Base-by-base conservation (phyloP, 2,329 filamentous ascomycete genomes). In the Phyllosticta paracitricarpa region DNA sequence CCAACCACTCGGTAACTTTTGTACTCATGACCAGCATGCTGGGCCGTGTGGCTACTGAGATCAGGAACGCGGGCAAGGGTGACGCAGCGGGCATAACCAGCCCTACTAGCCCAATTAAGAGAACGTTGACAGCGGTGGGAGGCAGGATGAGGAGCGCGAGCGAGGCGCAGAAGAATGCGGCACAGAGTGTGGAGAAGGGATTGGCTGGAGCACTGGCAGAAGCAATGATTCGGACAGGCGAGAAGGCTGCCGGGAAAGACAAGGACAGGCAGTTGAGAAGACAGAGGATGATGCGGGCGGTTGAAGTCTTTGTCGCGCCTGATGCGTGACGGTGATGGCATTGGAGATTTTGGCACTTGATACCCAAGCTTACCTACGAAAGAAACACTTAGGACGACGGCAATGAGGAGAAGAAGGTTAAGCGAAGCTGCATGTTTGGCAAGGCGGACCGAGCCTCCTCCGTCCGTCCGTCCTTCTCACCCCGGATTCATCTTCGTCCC, bases 21-120 rank as follows among this genome's bases (percentile, higher is more conserved):
- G 89, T 96, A 2, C 91, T 97, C 65, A 77, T 97, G 17, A 90
- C 88, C 0, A 86, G 89, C 8, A 92, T 91, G 74, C 79, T 97
- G 10, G 79, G 80, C 24, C 79, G 81, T 10, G 79, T 88, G 48
- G 75, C 80, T 28, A 77, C 77, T 35, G 84, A 87, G 67, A 73
- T 86, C 6, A 75, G 75, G 1, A 77, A 79, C 0, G 69, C 77
- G 22, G 73, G 73, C 24, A 72, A 74, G 26, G 69, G 71, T 1
- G 73, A 68, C 53, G 71, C 64, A 56, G 65, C 63, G 55, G n/a
- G 14, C 7, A 68, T 62, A 9, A 56, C 40, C 35, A 54, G 48
- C 9, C 61, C 52, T 28, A 24, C 53, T 7, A 56, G 53, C 19
- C 61, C 57, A 25, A n/a, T 59, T 33, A 28, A 19, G 6, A 52